phyloP scores from a whole-genome alignment of 257 asterid genomes.

The Forsythia suspensa region DNA sequence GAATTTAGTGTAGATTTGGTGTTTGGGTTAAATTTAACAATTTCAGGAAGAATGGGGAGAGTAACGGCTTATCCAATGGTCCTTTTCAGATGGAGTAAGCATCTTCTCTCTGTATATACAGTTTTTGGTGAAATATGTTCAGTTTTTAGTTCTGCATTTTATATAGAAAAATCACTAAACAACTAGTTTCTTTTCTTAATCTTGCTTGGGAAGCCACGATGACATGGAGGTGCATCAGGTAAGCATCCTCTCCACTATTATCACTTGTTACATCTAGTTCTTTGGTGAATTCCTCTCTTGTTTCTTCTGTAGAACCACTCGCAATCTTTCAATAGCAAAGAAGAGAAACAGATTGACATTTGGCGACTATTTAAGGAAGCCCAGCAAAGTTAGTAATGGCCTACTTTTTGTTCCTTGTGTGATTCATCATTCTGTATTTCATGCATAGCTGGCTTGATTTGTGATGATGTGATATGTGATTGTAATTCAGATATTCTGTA shows the following conservation, averaged over 20 bases:
- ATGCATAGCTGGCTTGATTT: background rate
- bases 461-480: constrained; percentile 21
- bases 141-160: background rate
- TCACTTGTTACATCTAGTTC: background rate
- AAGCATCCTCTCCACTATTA: constrained; percentile 10
- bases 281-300: constrained; percentile 3
- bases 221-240: constrained; percentile 44
- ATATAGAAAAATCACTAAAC: constrained; percentile 18
- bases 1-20: background rate
- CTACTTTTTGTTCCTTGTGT: constrained; percentile 7
- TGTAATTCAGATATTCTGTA: constrained; percentile 61
- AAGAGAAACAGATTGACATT: constrained; percentile 49
- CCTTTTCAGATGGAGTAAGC: constrained; percentile 32
- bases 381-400: constrained; percentile 53
- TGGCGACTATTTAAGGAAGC: constrained; percentile 79
- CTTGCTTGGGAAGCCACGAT: constrained; percentile 42
- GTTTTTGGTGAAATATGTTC: background rate
- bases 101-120: background rate
- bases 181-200: constrained; percentile 20
- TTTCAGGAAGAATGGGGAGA: constrained; percentile 36
- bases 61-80: constrained; percentile 30
- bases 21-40: constrained; percentile 10
- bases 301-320: constrained; percentile 34
- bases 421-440: constrained; percentile 4
- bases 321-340: constrained; percentile 28